A percentile compares a stretch with the other conserved stretches of the same genome.
Conservation (phyloP, 306 rosid species). For the Lablab purpureus region DNA sequence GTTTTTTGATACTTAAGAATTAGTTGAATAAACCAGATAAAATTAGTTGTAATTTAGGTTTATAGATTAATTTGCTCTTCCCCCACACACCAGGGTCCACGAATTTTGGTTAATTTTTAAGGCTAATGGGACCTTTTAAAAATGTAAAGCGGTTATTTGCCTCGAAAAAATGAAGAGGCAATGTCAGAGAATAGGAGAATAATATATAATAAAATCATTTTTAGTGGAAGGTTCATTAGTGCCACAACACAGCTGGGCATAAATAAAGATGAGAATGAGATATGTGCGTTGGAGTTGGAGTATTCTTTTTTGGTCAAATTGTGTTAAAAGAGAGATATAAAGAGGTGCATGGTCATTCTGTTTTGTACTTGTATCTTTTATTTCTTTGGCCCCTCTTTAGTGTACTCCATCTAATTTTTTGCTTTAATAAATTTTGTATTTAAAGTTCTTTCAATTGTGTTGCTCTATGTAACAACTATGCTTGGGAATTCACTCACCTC, state of each 20-base stretch:
- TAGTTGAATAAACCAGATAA: too few species aligned
- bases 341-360: not conserved
- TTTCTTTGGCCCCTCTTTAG: not conserved
- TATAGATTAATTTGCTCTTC: too few species aligned
- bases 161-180: constrained; percentile 45
- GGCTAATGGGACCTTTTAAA: constrained; percentile 41
- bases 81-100: constrained; percentile 36
- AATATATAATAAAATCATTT: constrained; percentile 45
- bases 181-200: constrained; percentile 49
- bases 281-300: constrained; percentile 43
- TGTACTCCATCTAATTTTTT: not conserved
- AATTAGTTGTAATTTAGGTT: too few species aligned
- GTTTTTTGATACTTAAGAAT: too few species aligned
- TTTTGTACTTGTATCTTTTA: not conserved
- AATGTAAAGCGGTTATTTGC: constrained; percentile 45
- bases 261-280: constrained; percentile 42
- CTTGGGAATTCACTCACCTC: not conserved
- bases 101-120: constrained; percentile 28
- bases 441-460: not conserved
- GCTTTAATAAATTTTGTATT: not conserved
- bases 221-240: constrained; percentile 55
- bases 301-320: constrained; percentile 33
- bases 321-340: constrained; percentile 26
- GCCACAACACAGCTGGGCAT: constrained; percentile 37
- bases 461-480: not conserved